These are phyloP conservation scores for Thermothielavioides terrestris DNA, from an alignment of 495 filamentous ascomycete species.

Conservation along the genomic window DNA sequence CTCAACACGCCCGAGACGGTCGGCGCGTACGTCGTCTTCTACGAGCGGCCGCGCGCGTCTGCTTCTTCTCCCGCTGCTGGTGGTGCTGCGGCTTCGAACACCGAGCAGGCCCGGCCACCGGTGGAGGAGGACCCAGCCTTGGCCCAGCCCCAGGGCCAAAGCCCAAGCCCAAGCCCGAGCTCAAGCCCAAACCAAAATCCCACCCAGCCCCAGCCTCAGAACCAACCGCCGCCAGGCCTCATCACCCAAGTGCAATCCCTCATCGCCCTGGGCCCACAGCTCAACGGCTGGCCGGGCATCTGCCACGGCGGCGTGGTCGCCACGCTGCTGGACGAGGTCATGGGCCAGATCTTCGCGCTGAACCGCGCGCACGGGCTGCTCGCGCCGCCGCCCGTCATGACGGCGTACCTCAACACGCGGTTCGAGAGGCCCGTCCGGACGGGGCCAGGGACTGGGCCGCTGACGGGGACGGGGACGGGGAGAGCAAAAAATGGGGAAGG, in stretches of 20 bases:
- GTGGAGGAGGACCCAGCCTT: no score
- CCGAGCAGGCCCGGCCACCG: no score
- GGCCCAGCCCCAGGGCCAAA: no score
- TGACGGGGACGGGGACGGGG: constrained; percentile 7
- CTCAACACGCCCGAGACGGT: constrained; percentile 47
- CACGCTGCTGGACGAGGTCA: constrained; percentile 48
- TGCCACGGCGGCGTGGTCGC: constrained; percentile 54
- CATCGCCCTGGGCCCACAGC: constrained; percentile 42
- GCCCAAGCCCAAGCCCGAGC: no score
- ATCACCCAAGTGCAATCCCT: constrained; percentile 39
- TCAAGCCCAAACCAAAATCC: no score
- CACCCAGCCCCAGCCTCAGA: background rate
- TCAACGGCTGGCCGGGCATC: constrained; percentile 51
- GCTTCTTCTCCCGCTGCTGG: no score
- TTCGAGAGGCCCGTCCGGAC: constrained; percentile 48
- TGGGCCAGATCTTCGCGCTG: constrained; percentile 42
- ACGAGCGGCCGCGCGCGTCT: constrained; percentile 26
- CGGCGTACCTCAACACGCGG: constrained; percentile 50
- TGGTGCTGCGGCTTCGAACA: no score
- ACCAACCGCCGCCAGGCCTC: background rate
- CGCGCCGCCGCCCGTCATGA: constrained; percentile 30
- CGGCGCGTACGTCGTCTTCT: constrained; percentile 38
- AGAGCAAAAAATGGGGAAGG: background rate
- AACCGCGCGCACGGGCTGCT: constrained; percentile 31
- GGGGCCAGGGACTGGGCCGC: no score